Conservation (phyloP, 176 grass and related monocot species). For the Bonia amplexicaulis region DNA sequence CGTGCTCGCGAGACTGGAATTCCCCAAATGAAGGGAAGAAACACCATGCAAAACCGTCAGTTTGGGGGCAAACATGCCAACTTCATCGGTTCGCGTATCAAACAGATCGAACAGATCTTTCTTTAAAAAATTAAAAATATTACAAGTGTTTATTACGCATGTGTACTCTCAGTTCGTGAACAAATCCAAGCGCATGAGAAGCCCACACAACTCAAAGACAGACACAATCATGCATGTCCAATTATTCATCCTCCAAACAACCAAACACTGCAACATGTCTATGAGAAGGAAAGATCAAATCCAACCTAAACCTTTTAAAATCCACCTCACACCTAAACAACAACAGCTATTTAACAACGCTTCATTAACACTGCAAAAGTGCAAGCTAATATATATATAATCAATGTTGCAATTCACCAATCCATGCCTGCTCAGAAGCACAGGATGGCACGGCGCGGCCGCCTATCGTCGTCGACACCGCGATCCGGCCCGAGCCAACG, state of each 20-base stretch:
- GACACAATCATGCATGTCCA: not conserved
- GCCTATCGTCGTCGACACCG: not conserved
- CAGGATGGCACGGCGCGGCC: not conserved
- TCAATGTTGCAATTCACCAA: not conserved
- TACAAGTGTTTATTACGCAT: not conserved
- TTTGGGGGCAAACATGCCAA: not conserved
- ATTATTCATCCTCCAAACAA: slow-evolving; percentile 7
- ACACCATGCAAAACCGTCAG: not conserved
- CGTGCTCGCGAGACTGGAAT: not conserved
- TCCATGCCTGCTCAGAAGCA: slow-evolving; percentile 11
- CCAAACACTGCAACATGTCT: not conserved
- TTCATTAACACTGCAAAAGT: not conserved
- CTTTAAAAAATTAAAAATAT: not conserved
- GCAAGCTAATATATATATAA: not conserved
- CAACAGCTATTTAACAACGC: not conserved
- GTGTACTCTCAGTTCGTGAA: not conserved
- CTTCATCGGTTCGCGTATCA: not conserved
- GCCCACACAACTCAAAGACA: not conserved
- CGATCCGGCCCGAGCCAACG: not conserved
- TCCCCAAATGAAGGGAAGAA: not conserved
- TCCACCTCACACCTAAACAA: too few relatives aligned
- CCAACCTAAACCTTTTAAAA: not conserved
- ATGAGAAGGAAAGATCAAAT: not conserved
- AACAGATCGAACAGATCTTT: not conserved
- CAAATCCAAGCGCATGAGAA: not conserved